A percentile compares a stretch with the other conserved stretches of the same genome.
Conservation (phyloP, 2,329 filamentous ascomycete species). For the Rutstroemia sydowiana region DNA sequence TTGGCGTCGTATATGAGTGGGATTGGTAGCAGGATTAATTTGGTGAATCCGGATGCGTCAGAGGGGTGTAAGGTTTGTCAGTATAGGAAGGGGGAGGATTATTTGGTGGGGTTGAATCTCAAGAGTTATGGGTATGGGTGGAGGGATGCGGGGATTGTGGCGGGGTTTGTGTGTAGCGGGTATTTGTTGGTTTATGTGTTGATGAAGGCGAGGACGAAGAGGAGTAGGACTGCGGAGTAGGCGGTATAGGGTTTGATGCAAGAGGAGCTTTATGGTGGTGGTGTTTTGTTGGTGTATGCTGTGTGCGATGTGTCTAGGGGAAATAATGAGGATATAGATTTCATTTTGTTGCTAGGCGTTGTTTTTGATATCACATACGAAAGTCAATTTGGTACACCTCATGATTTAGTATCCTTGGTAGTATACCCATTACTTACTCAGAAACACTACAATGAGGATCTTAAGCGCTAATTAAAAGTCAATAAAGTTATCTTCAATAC, state of each 20-base stretch:
- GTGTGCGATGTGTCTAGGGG: too few relatives aligned
- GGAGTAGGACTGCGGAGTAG: constrained; percentile 36
- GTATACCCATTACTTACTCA: too few relatives aligned
- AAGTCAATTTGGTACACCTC: too few relatives aligned
- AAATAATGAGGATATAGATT: too few relatives aligned
- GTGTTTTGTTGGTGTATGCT: too few relatives aligned
- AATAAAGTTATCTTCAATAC: too few relatives aligned
- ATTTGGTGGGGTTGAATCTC: constrained; percentile 52
- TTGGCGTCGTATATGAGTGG: constrained; percentile 43
- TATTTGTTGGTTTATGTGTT: constrained; percentile 39
- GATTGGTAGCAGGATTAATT: constrained; percentile 40
- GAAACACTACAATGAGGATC: too few relatives aligned
- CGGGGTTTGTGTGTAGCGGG: constrained; percentile 35
- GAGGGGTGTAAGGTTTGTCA: constrained; percentile 53
- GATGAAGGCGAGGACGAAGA: constrained; percentile 43
- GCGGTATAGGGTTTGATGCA: not conserved
- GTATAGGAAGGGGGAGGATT: constrained; percentile 51
- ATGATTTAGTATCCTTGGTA: too few relatives aligned
- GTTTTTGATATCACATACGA: too few relatives aligned
- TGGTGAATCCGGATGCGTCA: constrained; percentile 53
- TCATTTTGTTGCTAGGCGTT: too few relatives aligned
- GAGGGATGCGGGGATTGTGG: constrained; percentile 51
- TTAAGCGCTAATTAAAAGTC: too few relatives aligned
- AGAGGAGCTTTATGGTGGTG: too few relatives aligned
- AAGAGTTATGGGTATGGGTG: constrained; percentile 56